Conservation (phyloP, 148 eudicot genomes). For the Chenopodium berlandieri region DNA sequence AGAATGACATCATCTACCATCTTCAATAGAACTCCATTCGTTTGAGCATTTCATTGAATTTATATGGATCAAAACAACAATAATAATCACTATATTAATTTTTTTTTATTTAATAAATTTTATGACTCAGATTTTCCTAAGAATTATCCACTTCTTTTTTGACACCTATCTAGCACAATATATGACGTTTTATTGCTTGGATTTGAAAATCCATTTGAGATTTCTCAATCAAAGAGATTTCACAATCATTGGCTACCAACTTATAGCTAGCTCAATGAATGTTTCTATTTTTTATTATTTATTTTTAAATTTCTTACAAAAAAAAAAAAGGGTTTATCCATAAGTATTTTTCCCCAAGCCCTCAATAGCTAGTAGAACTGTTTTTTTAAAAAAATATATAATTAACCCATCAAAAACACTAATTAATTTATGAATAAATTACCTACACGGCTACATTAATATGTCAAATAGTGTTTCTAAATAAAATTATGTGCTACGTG, state of each 20-base stretch:
- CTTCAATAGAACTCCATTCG: background rate
- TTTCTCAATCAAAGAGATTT: slow-evolving; percentile 15
- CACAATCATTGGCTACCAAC: background rate
- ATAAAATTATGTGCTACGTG: too few species aligned
- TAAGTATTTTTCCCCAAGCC: too few species aligned
- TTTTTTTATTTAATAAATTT: background rate
- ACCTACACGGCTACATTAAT: too few species aligned
- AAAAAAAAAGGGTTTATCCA: too few species aligned
- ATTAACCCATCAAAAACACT: too few species aligned
- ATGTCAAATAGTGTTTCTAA: too few species aligned
- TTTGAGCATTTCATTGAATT: background rate
- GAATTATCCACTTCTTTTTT: slow-evolving; percentile 3
- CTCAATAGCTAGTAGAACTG: too few species aligned
- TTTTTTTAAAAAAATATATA: too few species aligned
- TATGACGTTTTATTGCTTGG: slow-evolving; percentile 1
- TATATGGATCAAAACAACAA: background rate
- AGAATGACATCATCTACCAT: slow-evolving; percentile 2
- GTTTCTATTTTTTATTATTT: background rate
- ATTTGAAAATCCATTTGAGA: slow-evolving; percentile 5
- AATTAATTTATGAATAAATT: too few species aligned
- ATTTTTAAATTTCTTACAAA: too few species aligned
- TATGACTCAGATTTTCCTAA: slow-evolving; percentile 6
- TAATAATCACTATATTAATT: too few species aligned
- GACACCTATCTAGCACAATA: slow-evolving; percentile 6
- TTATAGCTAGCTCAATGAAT: slow-evolving; percentile 10